phyloP scores from a whole-genome alignment of 1,284 basidiomycete species.

The Ganoderma lingzhi region DNA sequence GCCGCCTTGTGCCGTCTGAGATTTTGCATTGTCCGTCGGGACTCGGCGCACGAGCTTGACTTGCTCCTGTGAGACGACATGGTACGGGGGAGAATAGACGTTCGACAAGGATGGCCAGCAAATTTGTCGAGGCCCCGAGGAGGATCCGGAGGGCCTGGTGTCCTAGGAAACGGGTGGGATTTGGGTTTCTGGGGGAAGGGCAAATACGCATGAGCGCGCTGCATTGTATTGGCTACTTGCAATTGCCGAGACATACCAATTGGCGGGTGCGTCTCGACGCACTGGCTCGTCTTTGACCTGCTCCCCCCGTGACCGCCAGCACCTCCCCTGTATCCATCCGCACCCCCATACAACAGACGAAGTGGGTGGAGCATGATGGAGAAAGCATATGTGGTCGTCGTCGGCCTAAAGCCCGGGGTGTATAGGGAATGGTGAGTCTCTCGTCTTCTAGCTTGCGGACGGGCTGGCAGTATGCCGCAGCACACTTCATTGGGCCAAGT shows the following conservation, averaged over 20 bases:
- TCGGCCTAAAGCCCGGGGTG: slow-evolving; percentile 54
- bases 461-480: slow-evolving; percentile 9
- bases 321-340: neutral
- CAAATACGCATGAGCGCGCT: slow-evolving; percentile 1
- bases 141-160: neutral
- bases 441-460: neutral
- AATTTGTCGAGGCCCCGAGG: neutral
- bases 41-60: too few species aligned
- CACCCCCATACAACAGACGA: too few species aligned
- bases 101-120: too few species aligned
- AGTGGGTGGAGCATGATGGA: neutral
- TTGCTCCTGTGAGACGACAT: too few species aligned
- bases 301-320: neutral
- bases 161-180: neutral
- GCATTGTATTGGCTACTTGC: slow-evolving; percentile 3
- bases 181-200: neutral
- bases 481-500: slow-evolving; percentile 10
- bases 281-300: slow-evolving; percentile 1
- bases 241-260: slow-evolving; percentile 9
- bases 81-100: too few species aligned
- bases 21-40: too few species aligned
- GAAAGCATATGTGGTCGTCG: slow-evolving; percentile 54
- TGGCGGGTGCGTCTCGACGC: slow-evolving; percentile 7
- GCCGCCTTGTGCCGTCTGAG: too few species aligned
- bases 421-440: slow-evolving; percentile 54